Conservation (phyloP, 176 grass and related monocot species). For the Raddia distichophylla region DNA sequence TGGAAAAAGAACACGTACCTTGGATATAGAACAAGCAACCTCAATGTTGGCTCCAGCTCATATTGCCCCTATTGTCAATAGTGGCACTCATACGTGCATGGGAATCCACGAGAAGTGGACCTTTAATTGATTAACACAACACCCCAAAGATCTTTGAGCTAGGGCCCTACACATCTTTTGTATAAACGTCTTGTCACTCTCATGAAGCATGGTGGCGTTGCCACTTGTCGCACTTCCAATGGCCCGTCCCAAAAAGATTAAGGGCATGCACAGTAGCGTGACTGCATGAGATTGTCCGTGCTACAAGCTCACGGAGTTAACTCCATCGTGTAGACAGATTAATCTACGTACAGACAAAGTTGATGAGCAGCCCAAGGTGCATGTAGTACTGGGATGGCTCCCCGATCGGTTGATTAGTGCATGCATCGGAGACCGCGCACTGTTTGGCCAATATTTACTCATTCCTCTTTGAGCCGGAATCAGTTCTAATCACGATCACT, state of each 20-base stretch:
- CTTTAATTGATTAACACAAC: background rate
- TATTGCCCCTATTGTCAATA: background rate
- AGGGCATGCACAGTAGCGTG: too few relatives aligned
- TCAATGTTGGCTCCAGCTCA: background rate
- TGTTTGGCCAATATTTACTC: background rate
- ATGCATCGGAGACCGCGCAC: constrained; percentile 25
- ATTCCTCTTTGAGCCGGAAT: background rate
- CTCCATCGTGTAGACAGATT: background rate
- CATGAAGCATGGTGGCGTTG: constrained; percentile 37
- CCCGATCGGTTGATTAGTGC: constrained; percentile 41
- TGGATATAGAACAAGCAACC: background rate
- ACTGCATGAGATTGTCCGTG: too few relatives aligned
- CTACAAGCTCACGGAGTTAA: too few relatives aligned
- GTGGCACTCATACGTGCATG: constrained; percentile 7
- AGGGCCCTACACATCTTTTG: background rate
- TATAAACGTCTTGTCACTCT: constrained; percentile 4
- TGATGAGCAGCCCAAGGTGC: constrained; percentile 20
- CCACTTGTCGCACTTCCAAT: constrained; percentile 48
- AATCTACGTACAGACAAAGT: background rate
- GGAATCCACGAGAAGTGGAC: constrained; percentile 12
- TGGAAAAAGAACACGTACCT: background rate
- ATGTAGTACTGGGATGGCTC: background rate
- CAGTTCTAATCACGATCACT: too few relatives aligned
- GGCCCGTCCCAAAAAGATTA: background rate
- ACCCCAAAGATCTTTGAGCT: constrained; percentile 2